Evolutionary conservation across 2,329 filamentous ascomycete species (phyloP), one percentile per base, ranked within the genome.

Genomic region (Magnaporthales sp.): DNA sequence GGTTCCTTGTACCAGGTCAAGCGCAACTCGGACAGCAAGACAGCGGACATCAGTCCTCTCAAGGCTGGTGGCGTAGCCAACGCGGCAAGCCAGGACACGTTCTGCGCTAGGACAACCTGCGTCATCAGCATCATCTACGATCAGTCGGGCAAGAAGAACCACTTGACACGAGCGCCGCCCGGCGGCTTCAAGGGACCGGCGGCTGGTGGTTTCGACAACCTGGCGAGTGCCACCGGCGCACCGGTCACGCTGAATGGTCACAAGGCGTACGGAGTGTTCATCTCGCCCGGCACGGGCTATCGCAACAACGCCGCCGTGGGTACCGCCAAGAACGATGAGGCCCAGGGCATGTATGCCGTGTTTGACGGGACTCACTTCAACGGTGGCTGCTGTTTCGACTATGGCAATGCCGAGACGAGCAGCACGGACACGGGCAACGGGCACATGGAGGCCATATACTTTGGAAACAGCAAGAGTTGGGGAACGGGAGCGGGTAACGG

Each of bases 361-460:
- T 72, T 88, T 2, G 85, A 88, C 69, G 85, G 85, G 0, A 85
- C 83, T 0, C 85, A 87, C 70, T 87, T 83, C 78, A 87, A 87
- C 70, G 77, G 74, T 26, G 79, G 68, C 7, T 87, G 85, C 76
- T 88, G 80, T 72, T 85, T 84, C 70, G 83, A 86, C 74, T 86
- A 86, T 64, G 84, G 84, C 62, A 86, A 86, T 63, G 84, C 83
- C 62, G 84, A 87, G 76, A 80, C 77, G 2, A 85, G 70, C 73
- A 82, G 72, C 67, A 68, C 2, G 1, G 84, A 86, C 67, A 84
- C 85, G 0, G 88, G 87, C 2, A 82, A 84, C 66, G 87, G 85
- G 19, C 86, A 89, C 71, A 90, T 90, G 87, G 88, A 90, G 72
- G 85, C 87, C 66, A 85, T 90, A 67, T 90, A 89, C 80, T 89